phyloP scores from a whole-genome alignment of 2,329 filamentous ascomycete species.

The Beauveria scarabaeidicola region DNA sequence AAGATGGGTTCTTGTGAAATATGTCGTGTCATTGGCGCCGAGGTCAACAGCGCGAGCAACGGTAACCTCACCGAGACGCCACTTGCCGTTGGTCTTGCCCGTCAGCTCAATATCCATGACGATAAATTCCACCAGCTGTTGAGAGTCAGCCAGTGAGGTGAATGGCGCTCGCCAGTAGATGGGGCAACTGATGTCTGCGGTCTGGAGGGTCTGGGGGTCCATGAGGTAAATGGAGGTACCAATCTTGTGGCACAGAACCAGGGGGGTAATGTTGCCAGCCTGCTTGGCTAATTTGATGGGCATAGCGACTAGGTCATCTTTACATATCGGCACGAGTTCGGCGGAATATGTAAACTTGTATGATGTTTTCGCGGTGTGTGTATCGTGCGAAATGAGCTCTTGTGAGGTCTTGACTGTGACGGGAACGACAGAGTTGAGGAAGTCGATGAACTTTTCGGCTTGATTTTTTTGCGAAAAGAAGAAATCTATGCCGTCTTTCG shows the following conservation, averaged over 20 bases:
- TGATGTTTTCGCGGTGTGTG: constrained; percentile 80
- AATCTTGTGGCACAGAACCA: constrained; percentile 78
- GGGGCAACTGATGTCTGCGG: constrained; percentile 70
- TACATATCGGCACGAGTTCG: constrained; percentile 89
- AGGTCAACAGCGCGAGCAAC: constrained; percentile 82
- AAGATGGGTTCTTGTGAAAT: constrained; percentile 84
- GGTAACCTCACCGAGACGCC: constrained; percentile 77
- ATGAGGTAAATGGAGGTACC: constrained; percentile 85
- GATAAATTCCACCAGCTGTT: constrained; percentile 83
- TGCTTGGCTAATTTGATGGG: constrained; percentile 83
- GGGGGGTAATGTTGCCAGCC: constrained; percentile 78
- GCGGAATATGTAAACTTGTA: constrained; percentile 93
- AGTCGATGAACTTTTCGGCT: constrained; percentile 87
- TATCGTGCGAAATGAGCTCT: constrained; percentile 87
- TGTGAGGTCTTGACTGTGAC: constrained; percentile 67
- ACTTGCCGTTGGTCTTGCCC: constrained; percentile 68
- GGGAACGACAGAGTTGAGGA: constrained; percentile 73
- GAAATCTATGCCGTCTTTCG: constrained; percentile 92
- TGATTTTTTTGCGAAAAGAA: constrained; percentile 86
- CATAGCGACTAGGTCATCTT: constrained; percentile 91
- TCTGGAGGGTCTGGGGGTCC: constrained; percentile 86
- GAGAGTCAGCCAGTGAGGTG: constrained; percentile 70
- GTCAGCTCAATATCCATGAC: constrained; percentile 87
- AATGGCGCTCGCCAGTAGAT: constrained; percentile 93
- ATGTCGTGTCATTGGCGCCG: constrained; percentile 76